Evolutionary conservation across 352 stramenopile genomes (phyloP), one percentile per base, ranked within the genome.

Genomic region (Pythium oligandrum): DNA sequence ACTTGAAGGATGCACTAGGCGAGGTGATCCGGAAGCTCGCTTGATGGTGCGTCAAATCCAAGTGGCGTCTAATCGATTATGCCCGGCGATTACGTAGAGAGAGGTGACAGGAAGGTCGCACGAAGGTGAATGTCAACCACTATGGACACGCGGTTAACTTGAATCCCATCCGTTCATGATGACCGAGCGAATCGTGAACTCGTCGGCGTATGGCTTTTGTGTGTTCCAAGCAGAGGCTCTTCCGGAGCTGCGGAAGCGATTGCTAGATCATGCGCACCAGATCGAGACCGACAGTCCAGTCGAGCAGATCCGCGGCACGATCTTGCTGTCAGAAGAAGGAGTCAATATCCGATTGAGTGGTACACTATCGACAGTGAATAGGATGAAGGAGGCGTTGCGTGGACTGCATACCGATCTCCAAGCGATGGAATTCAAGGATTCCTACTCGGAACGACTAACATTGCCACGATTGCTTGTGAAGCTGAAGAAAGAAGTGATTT

Each of bases 401-500:
- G 55, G 34, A n/a, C 39, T 86, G 1, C 65, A 86, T 39, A 40
- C 51, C 3, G 61, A 75, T 6, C 63, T 89, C 5, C 38, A 51
- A 6, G 48, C 60, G 2, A 75, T 90, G 46, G 65, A 80, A 40
- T 90, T 85, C 48, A 90, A 90, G 44, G 74, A 88, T 44, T 88
- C 76, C 40, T 70, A 63, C 30, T 83, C 76, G 3, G 58, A 72
- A 3, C 67, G 69, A 4, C 60, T 83, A 52, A 87, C 74, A 36
- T 51, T 90, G 48, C 76, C 73, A 12, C 79, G 72, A n/a, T 75
- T 90, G 63, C 62, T 90, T 3, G 73, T 90, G 40, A 84, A 81
- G 56, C 70, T 90, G 51, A 90, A 90, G 61, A 86, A 73, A 40
- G 74, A 90, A 51, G 77, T 90, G 35, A 90, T 90, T 35, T 84